Evolutionary conservation across 2,329 filamentous ascomycete species (phyloP).

Genomic region (Beauveria asiatica): DNA sequence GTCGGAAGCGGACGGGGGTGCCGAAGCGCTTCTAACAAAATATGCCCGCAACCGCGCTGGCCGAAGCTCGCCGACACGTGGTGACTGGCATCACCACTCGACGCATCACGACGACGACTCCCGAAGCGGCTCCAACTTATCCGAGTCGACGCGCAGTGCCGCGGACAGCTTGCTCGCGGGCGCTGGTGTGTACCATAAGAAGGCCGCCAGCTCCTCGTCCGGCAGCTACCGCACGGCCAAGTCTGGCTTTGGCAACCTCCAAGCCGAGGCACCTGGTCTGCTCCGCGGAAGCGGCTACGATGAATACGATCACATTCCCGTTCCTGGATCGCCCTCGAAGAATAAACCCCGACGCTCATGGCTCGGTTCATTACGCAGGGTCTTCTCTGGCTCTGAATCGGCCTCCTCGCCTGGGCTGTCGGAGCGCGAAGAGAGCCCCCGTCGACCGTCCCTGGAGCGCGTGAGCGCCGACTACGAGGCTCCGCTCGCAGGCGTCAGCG

Average conservation of each 20-base stretch:
- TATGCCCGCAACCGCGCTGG: conserved; percentile 28
- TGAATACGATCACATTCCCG: conserved; percentile 25
- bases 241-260: conserved; percentile 42
- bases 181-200: conserved; percentile 27
- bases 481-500: conserved; percentile 33
- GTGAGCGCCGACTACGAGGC: conserved; percentile 35
- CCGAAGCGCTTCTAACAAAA: conserved; percentile 40
- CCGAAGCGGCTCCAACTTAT: conserved; percentile 48
- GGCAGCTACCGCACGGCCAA: conserved; percentile 46
- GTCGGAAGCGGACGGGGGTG: conserved; percentile 43
- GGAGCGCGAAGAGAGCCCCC: conserved; percentile 21
- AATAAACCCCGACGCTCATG: conserved; percentile 49
- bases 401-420: conserved; percentile 17
- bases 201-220: conserved; percentile 32
- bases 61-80: conserved; percentile 30
- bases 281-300: conserved; percentile 24
- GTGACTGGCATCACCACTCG: conserved; percentile 28
- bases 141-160: conserved; percentile 42
- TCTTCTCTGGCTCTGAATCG: conserved; percentile 42
- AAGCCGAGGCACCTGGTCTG: conserved; percentile 43
- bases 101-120: conserved; percentile 36
- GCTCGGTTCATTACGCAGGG: conserved; percentile 60
- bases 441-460: conserved; percentile 25
- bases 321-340: conserved; percentile 50
- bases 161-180: conserved; percentile 32